Conservation (phyloP, 257 asterid species). For the Fraxinus pennsylvanica region DNA sequence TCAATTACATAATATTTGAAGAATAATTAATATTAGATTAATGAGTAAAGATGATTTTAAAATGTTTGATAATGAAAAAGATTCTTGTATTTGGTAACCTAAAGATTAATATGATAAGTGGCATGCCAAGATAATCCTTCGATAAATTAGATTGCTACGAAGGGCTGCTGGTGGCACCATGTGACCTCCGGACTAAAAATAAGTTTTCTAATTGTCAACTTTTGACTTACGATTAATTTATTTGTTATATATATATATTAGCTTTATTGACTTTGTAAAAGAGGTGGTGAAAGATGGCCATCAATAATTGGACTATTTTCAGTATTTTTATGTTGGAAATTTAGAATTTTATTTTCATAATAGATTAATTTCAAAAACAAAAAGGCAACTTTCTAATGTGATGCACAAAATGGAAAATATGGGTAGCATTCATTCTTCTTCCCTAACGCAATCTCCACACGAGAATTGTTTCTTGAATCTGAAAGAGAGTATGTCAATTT, state of each 20-base stretch:
- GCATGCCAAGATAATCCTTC: constrained; percentile 3
- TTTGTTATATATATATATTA: no score
- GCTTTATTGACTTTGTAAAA: neutral
- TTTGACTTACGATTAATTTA: neutral
- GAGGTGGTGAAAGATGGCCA: neutral
- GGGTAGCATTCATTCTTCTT: no score
- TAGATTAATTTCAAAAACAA: no score
- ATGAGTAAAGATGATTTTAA: neutral
- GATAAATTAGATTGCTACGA: constrained; percentile 17
- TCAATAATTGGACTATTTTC: neutral
- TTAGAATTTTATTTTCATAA: no score
- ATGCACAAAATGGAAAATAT: no score
- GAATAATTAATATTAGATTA: neutral
- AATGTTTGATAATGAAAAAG: neutral
- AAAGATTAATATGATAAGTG: constrained; percentile 15
- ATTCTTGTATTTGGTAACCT: constrained; percentile 34
- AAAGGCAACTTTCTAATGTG: no score
- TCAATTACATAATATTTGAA: neutral
- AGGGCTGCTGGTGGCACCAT: neutral
- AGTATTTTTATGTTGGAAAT: no score
- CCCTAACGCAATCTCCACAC: no score
- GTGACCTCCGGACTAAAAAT: neutral
- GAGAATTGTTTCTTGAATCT: neutral
- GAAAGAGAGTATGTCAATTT: neutral
- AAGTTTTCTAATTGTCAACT: constrained; percentile 8